Percentiles rank a stretch among this genome's conserved stretches.
These are phyloP conservation scores for Fusarium succisae DNA, from an alignment of 2,329 filamentous ascomycete genomes.

Conservation along the genomic window DNA sequence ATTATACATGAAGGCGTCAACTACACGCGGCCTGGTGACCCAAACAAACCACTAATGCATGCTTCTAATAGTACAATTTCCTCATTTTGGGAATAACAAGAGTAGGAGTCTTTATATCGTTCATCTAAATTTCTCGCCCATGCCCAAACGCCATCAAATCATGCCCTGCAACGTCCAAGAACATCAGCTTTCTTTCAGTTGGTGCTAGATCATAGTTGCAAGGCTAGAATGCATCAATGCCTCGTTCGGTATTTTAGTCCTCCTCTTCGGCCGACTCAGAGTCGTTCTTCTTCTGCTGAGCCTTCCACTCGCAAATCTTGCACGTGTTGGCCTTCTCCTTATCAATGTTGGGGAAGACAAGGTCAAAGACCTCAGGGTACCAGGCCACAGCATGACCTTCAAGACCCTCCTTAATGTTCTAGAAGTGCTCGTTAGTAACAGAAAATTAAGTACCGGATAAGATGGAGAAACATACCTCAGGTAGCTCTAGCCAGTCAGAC, in stretches of 20 bases:
- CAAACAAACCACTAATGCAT: conserved; percentile 36
- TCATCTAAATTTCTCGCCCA: conserved; percentile 43
- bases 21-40: conserved; percentile 25
- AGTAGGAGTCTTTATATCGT: conserved; percentile 45
- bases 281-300: conserved; percentile 53
- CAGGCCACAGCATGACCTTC: conserved; percentile 90
- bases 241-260: conserved; percentile 40
- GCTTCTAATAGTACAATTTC: conserved; percentile 44
- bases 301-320: conserved; percentile 67
- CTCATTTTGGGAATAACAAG: conserved; percentile 40
- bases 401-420: conserved; percentile 99
- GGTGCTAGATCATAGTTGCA: neutral
- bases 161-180: conserved; percentile 20
- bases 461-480: conserved; percentile 75
- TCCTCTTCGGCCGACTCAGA: conserved; percentile 50
- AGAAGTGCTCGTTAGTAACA: conserved; percentile 28
- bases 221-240: conserved; percentile 1
- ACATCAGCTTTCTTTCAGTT: neutral
- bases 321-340: conserved; percentile 77
- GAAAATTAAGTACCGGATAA: neutral
- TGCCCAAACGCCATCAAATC: conserved; percentile 43
- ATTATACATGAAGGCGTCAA: conserved; percentile 38
- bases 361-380: conserved; percentile 93
- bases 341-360: conserved; percentile 88
- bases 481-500: conserved; percentile 96